Evolutionary conservation across 345 rosid genomes (phyloP), one percentile per base, ranked within the genome.

Genomic region (Boechera retrofracta): DNA sequence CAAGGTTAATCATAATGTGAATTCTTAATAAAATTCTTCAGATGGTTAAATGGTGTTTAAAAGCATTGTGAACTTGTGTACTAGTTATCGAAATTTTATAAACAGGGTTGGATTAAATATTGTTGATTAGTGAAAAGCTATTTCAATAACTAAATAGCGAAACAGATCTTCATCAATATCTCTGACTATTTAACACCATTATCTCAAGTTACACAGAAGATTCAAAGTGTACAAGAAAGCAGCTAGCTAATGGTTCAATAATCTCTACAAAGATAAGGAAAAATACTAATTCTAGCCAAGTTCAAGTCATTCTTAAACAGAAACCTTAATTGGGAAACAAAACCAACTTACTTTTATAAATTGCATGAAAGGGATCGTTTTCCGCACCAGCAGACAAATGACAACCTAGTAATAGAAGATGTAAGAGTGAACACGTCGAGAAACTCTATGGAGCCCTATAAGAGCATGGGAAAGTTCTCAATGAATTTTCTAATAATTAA

Each of bases 361-460:
- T 44, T 85, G 81, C 91, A 94, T 81, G 65, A 94, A 87, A 38
- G 92, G 87, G 80, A 85, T 82, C 2, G 96, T 89, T 85, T 94
- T 91, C 82, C 98, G 92, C 83, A 91, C 61, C 82, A 94, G 78
- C 71, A 94, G 80, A 68, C 94, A 91, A 64, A 87, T 81, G 78
- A 89, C 94, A 67, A 94, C 98, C 98, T 94, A 82, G 78, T 67
- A 84, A 75, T 39, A 69, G 38, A 39, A 79, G 59, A 56, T 36
- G 54, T 42, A 35, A 65, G 44, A 48, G 28, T 59, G 26, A 16
- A 47, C 7, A 42, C 11, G 13, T 24, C 5, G 6, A 58, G 16
- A 73, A 38, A 53, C 16, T 39, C 64, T 12, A 13, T 54, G 35
- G 52, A 51, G 49, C 69, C 61, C 53, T 41, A 10, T 51, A 24